Evolutionary conservation across 768 basidiomycete species (phyloP), one percentile per base, ranked within the genome.

Genomic region (Wakefieldia striispora): DNA sequence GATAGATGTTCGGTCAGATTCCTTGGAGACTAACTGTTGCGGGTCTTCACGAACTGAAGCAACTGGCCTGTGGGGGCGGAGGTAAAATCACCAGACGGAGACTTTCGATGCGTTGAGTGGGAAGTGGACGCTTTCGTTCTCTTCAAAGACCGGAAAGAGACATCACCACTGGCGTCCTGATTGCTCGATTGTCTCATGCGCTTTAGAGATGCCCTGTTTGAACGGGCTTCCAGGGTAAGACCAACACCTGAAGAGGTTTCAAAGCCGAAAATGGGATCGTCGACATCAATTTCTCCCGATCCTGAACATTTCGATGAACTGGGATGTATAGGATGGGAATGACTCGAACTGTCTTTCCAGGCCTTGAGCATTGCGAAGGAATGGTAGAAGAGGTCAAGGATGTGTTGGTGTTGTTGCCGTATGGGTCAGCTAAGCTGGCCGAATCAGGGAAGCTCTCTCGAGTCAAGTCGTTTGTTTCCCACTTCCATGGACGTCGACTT

Each of bases 281-380:
- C 56, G 52, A 55, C 55, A 54, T 59, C 57, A 51, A 56, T 50
- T 63, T 60, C 66, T 64, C 61, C 62, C 60, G 50, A 57, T 53
- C 53, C 57, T 55, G 53, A 40, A 50, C 20, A n/a, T 48, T 40
- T 33, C 26, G 2, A 17, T 26, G 46, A 26, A 19, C 20, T 20
- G 19, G n/a, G 27, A 16, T 19, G 36, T 17, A 21, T 37, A 23
- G 43, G n/a, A 24, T 43, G 49, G 50, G 51, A 34, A 36, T 31
- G 47, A 29, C 41, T 20, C 20, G 58, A 53, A 19, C 51, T 46
- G 4, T 65, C 56, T 41, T 51, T 62, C 63, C 60, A 61, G 34
- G 53, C 40, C 40, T 56, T 57, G 51, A 60, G 60, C 63, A 64
- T 64, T 20, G 11, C 16, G 16, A 31, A 19, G 31, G 29, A 39